phyloP scores from a whole-genome alignment of 2,329 filamentous ascomycete genomes.

The Venturia asperata region DNA sequence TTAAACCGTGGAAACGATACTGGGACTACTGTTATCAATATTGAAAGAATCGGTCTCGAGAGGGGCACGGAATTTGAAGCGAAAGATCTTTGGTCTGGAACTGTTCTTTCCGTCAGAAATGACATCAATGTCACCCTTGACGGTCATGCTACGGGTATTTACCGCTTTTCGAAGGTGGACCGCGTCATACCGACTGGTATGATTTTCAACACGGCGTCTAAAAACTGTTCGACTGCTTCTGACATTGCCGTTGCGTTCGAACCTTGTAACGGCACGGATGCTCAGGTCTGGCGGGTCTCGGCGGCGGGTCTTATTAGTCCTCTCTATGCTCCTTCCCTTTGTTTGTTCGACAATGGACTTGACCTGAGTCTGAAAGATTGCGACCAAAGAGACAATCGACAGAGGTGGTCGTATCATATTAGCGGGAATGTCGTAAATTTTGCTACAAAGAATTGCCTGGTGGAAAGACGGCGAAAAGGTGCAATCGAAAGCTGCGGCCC shows the following conservation, averaged over 20 bases:
- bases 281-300: conserved; percentile 39
- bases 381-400: conserved; percentile 23
- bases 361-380: conserved; percentile 22
- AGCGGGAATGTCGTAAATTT: conserved; percentile 39
- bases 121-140: conserved; percentile 29
- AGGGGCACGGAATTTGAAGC: conserved; percentile 28
- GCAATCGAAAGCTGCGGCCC: background rate
- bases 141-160: conserved; percentile 38
- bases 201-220: conserved; percentile 44
- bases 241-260: conserved; percentile 29
- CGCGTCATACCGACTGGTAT: conserved; percentile 39
- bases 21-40: conserved; percentile 29
- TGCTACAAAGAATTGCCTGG: conserved; percentile 22
- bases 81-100: conserved; percentile 41
- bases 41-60: conserved; percentile 35
- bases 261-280: conserved; percentile 34
- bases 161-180: conserved; percentile 32
- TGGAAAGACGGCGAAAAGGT: background rate
- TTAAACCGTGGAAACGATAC: conserved; percentile 37
- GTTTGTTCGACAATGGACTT: conserved; percentile 27
- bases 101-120: conserved; percentile 24
- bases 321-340: conserved; percentile 31
- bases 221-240: conserved; percentile 37
- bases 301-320: conserved; percentile 33
- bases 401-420: conserved; percentile 40